phyloP scores from a whole-genome alignment of 257 asterid species.

The Fraxinus cuspidata region DNA sequence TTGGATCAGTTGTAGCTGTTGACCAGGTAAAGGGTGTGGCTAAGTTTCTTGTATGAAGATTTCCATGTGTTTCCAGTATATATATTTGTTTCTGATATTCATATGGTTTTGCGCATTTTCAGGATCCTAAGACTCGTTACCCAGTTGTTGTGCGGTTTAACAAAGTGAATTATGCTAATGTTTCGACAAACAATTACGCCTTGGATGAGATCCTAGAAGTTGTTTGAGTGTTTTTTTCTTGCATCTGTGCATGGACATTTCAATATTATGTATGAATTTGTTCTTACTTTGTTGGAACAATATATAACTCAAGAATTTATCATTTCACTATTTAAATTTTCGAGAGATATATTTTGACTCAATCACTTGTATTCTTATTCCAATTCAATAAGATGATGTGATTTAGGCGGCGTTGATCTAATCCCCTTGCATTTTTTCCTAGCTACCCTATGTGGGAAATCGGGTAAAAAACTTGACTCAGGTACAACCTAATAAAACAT shows the following conservation, averaged over 20 bases:
- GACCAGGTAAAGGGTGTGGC: slow-evolving; percentile 64
- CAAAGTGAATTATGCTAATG: slow-evolving; percentile 91
- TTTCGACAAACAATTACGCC: slow-evolving; percentile 92
- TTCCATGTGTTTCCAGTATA: too few relatives aligned
- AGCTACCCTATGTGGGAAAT: too few relatives aligned
- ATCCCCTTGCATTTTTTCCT: too few relatives aligned
- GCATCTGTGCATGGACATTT: not conserved
- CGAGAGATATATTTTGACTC: too few relatives aligned
- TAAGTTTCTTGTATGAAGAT: not conserved
- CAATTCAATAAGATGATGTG: too few relatives aligned
- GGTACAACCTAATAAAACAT: not conserved
- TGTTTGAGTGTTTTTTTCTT: not conserved
- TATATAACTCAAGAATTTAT: not conserved
- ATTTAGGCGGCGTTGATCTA: too few relatives aligned
- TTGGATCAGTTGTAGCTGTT: slow-evolving; percentile 87
- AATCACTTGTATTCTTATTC: not conserved
- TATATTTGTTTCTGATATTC: not conserved
- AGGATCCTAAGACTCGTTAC: slow-evolving; percentile 92
- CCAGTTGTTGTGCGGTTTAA: slow-evolving; percentile 91
- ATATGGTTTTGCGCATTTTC: slow-evolving; percentile 7
- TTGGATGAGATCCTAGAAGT: slow-evolving; percentile 53
- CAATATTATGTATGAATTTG: not conserved
- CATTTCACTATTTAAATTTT: not conserved
- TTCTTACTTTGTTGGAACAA: not conserved
- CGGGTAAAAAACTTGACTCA: too few relatives aligned